A percentile compares a stretch with the other conserved stretches of the same genome.
These are phyloP conservation scores for Aureobasidium sp. DNA, from an alignment of 2,329 filamentous ascomycete genomes.

Conservation along the genomic window DNA sequence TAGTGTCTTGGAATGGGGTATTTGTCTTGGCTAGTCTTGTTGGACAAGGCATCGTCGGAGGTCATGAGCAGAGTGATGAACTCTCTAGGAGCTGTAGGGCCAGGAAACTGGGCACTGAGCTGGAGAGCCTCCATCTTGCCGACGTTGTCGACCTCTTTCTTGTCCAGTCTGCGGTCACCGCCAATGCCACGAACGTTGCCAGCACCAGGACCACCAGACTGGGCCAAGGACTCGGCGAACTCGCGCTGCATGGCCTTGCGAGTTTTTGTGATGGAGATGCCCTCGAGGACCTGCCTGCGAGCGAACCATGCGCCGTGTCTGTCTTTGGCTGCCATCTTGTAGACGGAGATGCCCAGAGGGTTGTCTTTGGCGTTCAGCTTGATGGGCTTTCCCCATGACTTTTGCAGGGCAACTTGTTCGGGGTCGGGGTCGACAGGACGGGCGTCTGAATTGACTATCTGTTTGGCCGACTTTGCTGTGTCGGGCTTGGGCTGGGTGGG, in stretches of 20 bases:
- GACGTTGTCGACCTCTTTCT: constrained; percentile 47
- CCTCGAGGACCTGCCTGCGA: constrained; percentile 70
- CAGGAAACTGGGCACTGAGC: constrained; percentile 81
- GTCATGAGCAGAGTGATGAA: constrained; percentile 74
- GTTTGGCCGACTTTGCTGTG: constrained; percentile 39
- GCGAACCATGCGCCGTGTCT: constrained; percentile 86
- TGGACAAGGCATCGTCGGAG: constrained; percentile 45
- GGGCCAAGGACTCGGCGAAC: constrained; percentile 67
- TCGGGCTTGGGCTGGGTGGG: constrained; percentile 51
- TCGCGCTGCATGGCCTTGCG: constrained; percentile 67
- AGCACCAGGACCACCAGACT: constrained; percentile 59
- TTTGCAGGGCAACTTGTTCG: constrained; percentile 54
- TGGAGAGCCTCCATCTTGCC: constrained; percentile 69
- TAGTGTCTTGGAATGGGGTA: constrained; percentile 54
- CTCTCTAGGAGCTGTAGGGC: constrained; percentile 77
- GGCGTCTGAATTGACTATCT: constrained; percentile 45
- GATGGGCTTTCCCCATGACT: constrained; percentile 77
- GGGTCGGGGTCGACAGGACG: constrained; percentile 41
- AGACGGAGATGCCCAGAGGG: constrained; percentile 66
- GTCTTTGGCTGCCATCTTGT: constrained; percentile 70
- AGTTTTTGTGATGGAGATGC: constrained; percentile 68
- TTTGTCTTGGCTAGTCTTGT: constrained; percentile 31
- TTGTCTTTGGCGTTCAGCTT: constrained; percentile 66
- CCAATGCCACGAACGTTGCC: constrained; percentile 78
- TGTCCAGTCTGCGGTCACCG: constrained; percentile 65